Evolutionary conservation across 768 basidiomycete species (phyloP).

Genomic region (Russula earlei): DNA sequence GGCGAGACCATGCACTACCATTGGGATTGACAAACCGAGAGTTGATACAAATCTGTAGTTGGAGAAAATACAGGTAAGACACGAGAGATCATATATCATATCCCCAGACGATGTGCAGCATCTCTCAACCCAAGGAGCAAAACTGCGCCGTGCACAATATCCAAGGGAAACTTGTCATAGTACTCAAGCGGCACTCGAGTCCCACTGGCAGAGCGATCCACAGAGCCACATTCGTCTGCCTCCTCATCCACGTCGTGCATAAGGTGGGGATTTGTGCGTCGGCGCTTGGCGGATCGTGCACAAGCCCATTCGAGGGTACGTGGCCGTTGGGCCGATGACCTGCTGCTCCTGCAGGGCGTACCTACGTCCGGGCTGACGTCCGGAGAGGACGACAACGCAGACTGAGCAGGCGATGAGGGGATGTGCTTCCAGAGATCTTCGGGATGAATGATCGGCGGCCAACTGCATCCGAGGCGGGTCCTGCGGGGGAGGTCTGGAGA

Average conservation of each 20-base stretch:
- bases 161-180: conserved; percentile 21
- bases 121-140: conserved; percentile 21
- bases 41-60: conserved; percentile 12
- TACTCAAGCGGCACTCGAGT: conserved; percentile 21
- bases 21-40: conserved; percentile 11
- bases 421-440: conserved; percentile 27
- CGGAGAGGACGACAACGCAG: conserved; percentile 14
- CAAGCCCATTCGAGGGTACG: conserved; percentile 40
- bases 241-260: conserved; percentile 16
- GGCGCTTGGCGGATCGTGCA: conserved; percentile 32
- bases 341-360: conserved; percentile 11
- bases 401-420: conserved; percentile 23
- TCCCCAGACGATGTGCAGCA: neutral
- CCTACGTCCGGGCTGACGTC: conserved; percentile 12
- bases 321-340: conserved; percentile 16
- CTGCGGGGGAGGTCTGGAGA: conserved; percentile 7
- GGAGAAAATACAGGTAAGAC: neutral
- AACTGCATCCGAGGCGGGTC: conserved; percentile 5
- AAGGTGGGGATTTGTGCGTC: conserved; percentile 20
- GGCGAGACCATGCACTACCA: conserved; percentile 10
- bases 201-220: neutral
- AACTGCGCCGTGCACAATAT: conserved; percentile 26
- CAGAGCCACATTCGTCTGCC: conserved; percentile 9
- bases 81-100: conserved; percentile 6
- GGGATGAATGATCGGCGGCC: conserved; percentile 7